These are phyloP conservation scores for Grigorovia humatica DNA, from an alignment of 805 yeast species.

Conservation along the genomic window DNA sequence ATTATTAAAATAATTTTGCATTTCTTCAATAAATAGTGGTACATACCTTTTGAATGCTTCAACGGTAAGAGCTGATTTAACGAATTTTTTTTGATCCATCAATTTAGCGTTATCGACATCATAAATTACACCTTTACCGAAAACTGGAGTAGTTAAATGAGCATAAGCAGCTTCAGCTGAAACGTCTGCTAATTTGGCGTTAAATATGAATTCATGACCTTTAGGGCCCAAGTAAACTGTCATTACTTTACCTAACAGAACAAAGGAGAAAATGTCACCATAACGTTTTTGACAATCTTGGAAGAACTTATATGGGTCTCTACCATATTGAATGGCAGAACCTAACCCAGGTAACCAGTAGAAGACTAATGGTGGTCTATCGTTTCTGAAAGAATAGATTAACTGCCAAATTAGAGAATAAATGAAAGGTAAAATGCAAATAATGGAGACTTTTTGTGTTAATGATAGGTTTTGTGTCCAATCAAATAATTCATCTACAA, in stretches of 20 bases:
- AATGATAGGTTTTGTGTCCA: slow-evolving; percentile 28
- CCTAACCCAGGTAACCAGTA: slow-evolving; percentile 96
- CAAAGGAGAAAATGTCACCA: slow-evolving; percentile 90
- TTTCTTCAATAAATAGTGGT: slow-evolving; percentile 77
- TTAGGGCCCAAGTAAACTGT: slow-evolving; percentile 94
- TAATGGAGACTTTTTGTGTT: slow-evolving; percentile 29
- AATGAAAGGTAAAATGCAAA: slow-evolving; percentile 42
- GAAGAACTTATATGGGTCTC: slow-evolving; percentile 88
- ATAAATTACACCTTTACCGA: slow-evolving; percentile 94
- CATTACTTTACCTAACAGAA: slow-evolving; percentile 82
- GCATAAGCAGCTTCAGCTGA: slow-evolving; percentile 94
- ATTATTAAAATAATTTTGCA: slow-evolving; percentile 49
- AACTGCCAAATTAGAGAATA: slow-evolving; percentile 60
- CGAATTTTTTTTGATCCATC: slow-evolving; percentile 98
- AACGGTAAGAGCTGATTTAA: slow-evolving; percentile 76
- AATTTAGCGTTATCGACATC: slow-evolving; percentile 89
- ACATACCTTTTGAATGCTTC: slow-evolving; percentile 80
- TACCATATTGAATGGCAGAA: slow-evolving; percentile 79
- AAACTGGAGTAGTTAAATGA: slow-evolving; percentile 97
- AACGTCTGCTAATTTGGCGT: slow-evolving; percentile 80
- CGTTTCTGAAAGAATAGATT: slow-evolving; percentile 58
- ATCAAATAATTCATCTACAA: slow-evolving; percentile 6
- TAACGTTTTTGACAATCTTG: slow-evolving; percentile 65
- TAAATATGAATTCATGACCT: slow-evolving; percentile 93
- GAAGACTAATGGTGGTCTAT: slow-evolving; percentile 82